A percentile compares a stretch with the other conserved stretches of the same genome.
Evolutionary conservation across 129 eudicot genomes (phyloP).

Genomic region (Chrysanthemum seticuspe): DNA sequence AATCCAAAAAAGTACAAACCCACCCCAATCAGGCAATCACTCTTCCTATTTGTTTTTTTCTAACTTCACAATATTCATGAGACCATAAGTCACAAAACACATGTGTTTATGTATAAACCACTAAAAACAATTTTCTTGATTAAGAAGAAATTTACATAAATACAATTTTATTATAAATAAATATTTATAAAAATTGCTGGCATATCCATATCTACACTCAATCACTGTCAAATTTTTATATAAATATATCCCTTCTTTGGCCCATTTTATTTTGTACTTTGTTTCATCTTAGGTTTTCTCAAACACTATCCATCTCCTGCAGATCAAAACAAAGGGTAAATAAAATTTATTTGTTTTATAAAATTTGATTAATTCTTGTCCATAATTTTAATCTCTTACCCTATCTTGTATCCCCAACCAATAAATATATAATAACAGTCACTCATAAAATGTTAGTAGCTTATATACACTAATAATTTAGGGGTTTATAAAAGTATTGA

Average conservation of each 20-base stretch:
- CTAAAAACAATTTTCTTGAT: background rate
- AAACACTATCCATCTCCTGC: constrained; percentile 15
- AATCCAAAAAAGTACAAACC: no score
- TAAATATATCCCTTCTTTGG: constrained; percentile 30
- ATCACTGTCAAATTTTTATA: constrained; percentile 9
- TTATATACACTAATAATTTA: no score
- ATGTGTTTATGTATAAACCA: background rate
- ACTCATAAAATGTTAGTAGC: no score
- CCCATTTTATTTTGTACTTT: constrained; percentile 16
- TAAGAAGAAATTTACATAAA: background rate
- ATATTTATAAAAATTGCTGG: constrained; percentile 7
- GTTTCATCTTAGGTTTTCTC: constrained; percentile 41
- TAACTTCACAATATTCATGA: background rate
- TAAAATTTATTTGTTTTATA: constrained; percentile 12
- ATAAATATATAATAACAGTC: no score
- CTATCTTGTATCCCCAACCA: no score
- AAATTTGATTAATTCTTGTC: constrained; percentile 47
- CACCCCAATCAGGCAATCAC: no score
- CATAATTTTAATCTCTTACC: constrained; percentile 34
- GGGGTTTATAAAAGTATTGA: no score
- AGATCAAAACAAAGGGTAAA: constrained; percentile 36
- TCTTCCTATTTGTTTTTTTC: no score
- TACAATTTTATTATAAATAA: background rate
- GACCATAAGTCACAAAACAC: background rate
- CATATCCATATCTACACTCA: constrained; percentile 18